These are phyloP conservation scores for Microdochium bolleyi DNA, from an alignment of 2,329 filamentous ascomycete species.

Conservation along the genomic window DNA sequence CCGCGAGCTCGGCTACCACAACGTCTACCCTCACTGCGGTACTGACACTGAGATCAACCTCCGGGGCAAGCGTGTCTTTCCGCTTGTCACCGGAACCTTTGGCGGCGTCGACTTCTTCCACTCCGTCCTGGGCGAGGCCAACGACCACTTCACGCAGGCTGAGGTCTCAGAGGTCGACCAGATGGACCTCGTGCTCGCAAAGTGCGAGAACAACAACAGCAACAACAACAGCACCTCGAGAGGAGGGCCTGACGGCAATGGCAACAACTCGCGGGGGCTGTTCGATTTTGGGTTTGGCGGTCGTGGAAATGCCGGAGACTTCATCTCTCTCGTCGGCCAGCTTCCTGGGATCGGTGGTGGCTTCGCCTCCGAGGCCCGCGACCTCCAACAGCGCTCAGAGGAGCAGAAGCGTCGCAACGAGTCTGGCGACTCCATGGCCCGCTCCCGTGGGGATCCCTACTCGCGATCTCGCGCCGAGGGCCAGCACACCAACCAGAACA, in stretches of 20 bases:
- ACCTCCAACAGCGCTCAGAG: slow-evolving; percentile 57
- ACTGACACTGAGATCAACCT: slow-evolving; percentile 56
- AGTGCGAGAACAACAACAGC: slow-evolving; percentile 47
- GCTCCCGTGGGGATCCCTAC: slow-evolving; percentile 2
- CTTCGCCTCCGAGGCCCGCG: slow-evolving; percentile 58
- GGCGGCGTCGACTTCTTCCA: slow-evolving; percentile 80
- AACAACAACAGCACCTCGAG: slow-evolving; percentile 17
- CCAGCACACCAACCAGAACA: slow-evolving; percentile 44
- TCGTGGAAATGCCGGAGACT: slow-evolving; percentile 37
- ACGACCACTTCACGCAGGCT: slow-evolving; percentile 77
- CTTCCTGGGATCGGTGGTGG: slow-evolving; percentile 63
- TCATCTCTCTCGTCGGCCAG: slow-evolving; percentile 67
- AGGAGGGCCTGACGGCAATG: slow-evolving; percentile 19
- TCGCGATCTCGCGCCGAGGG: slow-evolving; percentile 27
- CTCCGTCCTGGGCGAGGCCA: slow-evolving; percentile 69
- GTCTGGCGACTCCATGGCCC: slow-evolving; percentile 6
- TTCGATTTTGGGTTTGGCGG: slow-evolving; percentile 18
- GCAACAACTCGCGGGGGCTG: slow-evolving; percentile 29
- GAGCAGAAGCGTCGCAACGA: slow-evolving; percentile 41
- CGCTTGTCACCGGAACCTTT: slow-evolving; percentile 68
- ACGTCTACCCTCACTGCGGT: slow-evolving; percentile 72
- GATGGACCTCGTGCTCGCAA: slow-evolving; percentile 66
- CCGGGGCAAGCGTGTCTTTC: slow-evolving; percentile 59
- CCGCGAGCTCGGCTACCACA: slow-evolving; percentile 59
- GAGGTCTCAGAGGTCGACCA: slow-evolving; percentile 78